Conservation (phyloP, 371 early-diverging fungal species). For the Mucor saturninus region DNA sequence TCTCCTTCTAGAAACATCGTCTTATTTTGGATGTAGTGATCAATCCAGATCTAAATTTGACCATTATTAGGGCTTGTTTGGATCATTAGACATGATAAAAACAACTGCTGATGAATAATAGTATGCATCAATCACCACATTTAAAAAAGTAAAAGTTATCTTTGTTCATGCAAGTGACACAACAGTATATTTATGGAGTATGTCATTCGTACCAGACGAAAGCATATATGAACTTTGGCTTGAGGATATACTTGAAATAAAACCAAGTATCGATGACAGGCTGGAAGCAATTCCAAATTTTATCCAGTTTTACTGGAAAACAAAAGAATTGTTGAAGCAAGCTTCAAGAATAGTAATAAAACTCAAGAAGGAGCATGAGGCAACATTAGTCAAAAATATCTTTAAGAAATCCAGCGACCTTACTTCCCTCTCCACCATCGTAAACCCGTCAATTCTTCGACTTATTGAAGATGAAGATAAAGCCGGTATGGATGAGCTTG, state of each 20-base stretch:
- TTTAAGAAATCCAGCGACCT: slow-evolving; percentile 7
- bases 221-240: slow-evolving; percentile 16
- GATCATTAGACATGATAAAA: slow-evolving; percentile 19
- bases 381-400: slow-evolving; percentile 11
- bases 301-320: slow-evolving; percentile 20
- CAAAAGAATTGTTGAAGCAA: slow-evolving; percentile 12
- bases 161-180: slow-evolving; percentile 20
- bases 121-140: slow-evolving; percentile 3
- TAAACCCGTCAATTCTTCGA: slow-evolving; percentile 21
- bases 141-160: slow-evolving; percentile 11
- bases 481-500: slow-evolving; percentile 11
- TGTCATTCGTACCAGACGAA: slow-evolving; percentile 6
- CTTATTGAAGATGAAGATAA: slow-evolving; percentile 22
- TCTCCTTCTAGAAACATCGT: slow-evolving; percentile 23
- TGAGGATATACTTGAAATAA: slow-evolving; percentile 14
- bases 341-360: slow-evolving; percentile 3
- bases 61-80: slow-evolving; percentile 29
- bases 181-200: slow-evolving; percentile 10
- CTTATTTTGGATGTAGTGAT: slow-evolving; percentile 24
- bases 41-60: slow-evolving; percentile 26
- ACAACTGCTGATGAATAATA: slow-evolving; percentile 20
- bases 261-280: slow-evolving; percentile 12
- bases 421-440: slow-evolving; percentile 13
- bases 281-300: slow-evolving; percentile 12
- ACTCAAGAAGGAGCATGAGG: slow-evolving; percentile 22